A percentile compares a stretch with the other conserved stretches of the same genome.
phyloP scores from a whole-genome alignment of 192 early-diverging fungal genomes.

The Borealophlyctis nickersoniae region DNA sequence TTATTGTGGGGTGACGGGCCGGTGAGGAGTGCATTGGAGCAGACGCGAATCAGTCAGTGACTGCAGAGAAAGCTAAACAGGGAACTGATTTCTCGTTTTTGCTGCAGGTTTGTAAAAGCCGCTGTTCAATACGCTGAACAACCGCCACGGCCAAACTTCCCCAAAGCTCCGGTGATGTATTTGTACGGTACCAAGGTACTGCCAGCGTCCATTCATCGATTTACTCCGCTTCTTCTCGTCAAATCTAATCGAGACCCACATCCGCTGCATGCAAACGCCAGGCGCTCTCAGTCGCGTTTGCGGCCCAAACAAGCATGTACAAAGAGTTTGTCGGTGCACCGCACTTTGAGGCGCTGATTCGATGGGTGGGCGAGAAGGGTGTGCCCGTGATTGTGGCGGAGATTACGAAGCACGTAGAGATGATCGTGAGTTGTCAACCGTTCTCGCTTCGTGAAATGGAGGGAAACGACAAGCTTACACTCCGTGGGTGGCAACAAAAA shows the following conservation, averaged over 20 bases:
- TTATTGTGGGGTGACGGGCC: constrained; percentile 28
- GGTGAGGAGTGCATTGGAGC: constrained; percentile 13
- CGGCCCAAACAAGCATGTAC: constrained; percentile 30
- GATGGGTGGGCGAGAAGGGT: constrained; percentile 29
- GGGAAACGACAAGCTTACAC: constrained; percentile 4
- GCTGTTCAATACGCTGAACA: constrained; percentile 29
- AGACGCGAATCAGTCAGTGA: neutral
- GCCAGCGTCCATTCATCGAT: too few species aligned
- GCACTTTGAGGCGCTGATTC: constrained; percentile 34
- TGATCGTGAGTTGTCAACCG: constrained; percentile 17
- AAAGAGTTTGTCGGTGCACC: constrained; percentile 35
- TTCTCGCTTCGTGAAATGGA: constrained; percentile 13
- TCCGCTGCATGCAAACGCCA: too few species aligned
- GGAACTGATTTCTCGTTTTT: neutral
- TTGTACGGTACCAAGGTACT: constrained; percentile 37
- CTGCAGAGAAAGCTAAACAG: neutral
- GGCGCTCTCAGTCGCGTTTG: constrained; percentile 33
- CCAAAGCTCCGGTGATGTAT: constrained; percentile 39
- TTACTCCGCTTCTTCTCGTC: too few species aligned
- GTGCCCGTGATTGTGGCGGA: constrained; percentile 32
- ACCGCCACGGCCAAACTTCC: constrained; percentile 25
- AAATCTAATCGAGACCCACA: too few species aligned
- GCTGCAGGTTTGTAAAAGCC: constrained; percentile 30
- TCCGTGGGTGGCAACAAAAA: neutral
- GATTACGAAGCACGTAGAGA: constrained; percentile 33